Base-by-base conservation (phyloP, 495 filamentous ascomycete species). In the Ramalina intermedia region DNA sequence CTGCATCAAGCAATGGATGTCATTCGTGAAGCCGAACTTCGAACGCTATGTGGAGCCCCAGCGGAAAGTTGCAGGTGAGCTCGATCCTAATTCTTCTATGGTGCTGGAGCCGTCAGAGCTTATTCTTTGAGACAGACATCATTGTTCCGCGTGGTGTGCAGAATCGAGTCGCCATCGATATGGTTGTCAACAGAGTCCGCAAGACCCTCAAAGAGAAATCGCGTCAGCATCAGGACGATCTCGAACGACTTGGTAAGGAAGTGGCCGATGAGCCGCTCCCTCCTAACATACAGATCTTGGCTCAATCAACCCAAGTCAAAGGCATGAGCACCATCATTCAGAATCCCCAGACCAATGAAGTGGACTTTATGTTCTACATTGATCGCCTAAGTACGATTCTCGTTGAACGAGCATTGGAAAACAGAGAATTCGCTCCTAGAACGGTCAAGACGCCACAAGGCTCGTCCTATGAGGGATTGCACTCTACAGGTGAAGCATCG, bases 1-100 rank as follows among this genome's bases (percentile, higher is more conserved):
- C 37, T 89, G 88, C 58, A 89, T 96, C 58, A 96, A 96, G 63
- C 91, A 98, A 64, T 98, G 91, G 91, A 95, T 95, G 61, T 63
- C 63, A 35, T 98, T 82, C 63, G 91, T 98, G 7, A 98, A 98
- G 64, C 91, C 91, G 4, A 96, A 95, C 51, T 96, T 88, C 55
- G 83, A 87, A 51, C 71, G 74, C 68, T 96, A 75, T 61, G 91
- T 98, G 42, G 79, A 94, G 53, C 91, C 93, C 40, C 91, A 98
- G 59, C 74, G 87, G 21, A 77, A 83, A 48, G 77, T 87, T 49
- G 87, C 87, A 50, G 76, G 78, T 79, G 59, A 49, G 66, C 54
- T 16, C 42, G 5, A 21, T 21, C 3, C 8, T n/a, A 11, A 3
- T 42, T 49, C 52, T 46, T 38, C 49, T 38, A 26, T n/a, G 17